phyloP scores from a whole-genome alignment of 169 alveolate species.

The Plasmodium relictum region DNA sequence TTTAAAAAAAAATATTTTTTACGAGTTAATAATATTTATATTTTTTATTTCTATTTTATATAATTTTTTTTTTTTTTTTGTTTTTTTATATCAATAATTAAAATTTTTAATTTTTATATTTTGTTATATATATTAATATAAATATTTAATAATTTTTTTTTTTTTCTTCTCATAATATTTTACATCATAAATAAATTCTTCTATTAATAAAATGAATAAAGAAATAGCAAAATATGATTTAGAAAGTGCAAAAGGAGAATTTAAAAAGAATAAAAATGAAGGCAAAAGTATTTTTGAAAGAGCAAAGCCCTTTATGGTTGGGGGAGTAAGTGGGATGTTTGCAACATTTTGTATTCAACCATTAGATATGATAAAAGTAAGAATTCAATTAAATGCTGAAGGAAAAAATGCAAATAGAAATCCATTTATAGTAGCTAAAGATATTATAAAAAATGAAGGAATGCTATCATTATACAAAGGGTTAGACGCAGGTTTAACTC shows the following conservation, averaged over 20 bases:
- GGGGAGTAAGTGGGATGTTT: constrained; percentile 92
- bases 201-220: constrained; percentile 42
- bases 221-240: constrained; percentile 62
- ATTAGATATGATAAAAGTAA: constrained; percentile 91
- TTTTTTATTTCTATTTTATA: background rate
- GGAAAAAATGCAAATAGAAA: constrained; percentile 85
- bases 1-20: too few relatives aligned
- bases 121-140: too few relatives aligned
- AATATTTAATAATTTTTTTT: background rate
- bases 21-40: background rate
- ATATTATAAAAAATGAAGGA: constrained; percentile 85
- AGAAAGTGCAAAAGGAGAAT: constrained; percentile 46
- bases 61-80: background rate
- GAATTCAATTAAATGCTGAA: constrained; percentile 90
- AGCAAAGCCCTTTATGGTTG: constrained; percentile 88
- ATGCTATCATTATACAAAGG: constrained; percentile 92
- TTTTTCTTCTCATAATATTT: too few relatives aligned
- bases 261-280: constrained; percentile 35
- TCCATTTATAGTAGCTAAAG: constrained; percentile 80
- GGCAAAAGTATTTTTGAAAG: constrained; percentile 36
- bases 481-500: constrained; percentile 95
- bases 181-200: background rate
- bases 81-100: background rate
- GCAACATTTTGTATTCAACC: constrained; percentile 93
- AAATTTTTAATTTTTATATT: too few relatives aligned